Evolutionary conservation across 2,329 filamentous ascomycete species (phyloP).

Genomic region (Chrysoporthe austroafricana): DNA sequence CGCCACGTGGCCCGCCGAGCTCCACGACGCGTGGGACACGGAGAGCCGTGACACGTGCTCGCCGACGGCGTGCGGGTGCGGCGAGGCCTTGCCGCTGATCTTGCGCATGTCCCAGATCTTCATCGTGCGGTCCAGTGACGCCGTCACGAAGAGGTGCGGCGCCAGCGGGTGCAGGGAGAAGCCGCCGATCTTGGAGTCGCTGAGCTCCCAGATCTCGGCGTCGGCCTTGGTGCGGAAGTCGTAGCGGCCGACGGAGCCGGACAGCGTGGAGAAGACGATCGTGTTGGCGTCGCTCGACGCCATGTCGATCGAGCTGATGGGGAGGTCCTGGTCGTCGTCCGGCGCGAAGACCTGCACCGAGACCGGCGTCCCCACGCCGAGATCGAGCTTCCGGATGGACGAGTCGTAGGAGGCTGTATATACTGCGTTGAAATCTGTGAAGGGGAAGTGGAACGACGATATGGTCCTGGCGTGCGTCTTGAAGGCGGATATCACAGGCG

Average conservation of each 20-base stretch:
- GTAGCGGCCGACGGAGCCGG: constrained; percentile 78
- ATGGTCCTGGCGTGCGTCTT: constrained; percentile 92
- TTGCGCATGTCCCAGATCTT: constrained; percentile 93
- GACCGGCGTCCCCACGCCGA: constrained; percentile 67
- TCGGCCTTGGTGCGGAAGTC: constrained; percentile 69
- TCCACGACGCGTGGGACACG: constrained; percentile 93
- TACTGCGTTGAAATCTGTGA: constrained; percentile 72
- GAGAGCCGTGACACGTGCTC: constrained; percentile 83
- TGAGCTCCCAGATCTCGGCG: constrained; percentile 73
- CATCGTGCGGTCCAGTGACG: constrained; percentile 84
- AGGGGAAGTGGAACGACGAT: constrained; percentile 78
- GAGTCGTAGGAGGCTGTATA: constrained; percentile 93
- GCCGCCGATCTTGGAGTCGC: constrained; percentile 93
- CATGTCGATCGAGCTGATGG: constrained; percentile 85
- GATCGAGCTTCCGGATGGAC: constrained; percentile 83
- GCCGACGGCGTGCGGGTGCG: constrained; percentile 72
- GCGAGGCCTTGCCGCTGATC: constrained; percentile 64
- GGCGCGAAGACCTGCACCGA: constrained; percentile 84
- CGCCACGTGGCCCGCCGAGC: constrained; percentile 79
- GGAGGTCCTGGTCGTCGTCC: constrained; percentile 71
- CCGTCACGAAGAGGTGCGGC: constrained; percentile 84
- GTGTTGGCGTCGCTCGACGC: constrained; percentile 69
- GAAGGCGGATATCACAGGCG: constrained; percentile 84
- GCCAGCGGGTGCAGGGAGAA: constrained; percentile 82
- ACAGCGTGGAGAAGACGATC: constrained; percentile 85